Base-by-base conservation (phyloP, 139 green algal species). In the Zygnema cylindricum region DNA sequence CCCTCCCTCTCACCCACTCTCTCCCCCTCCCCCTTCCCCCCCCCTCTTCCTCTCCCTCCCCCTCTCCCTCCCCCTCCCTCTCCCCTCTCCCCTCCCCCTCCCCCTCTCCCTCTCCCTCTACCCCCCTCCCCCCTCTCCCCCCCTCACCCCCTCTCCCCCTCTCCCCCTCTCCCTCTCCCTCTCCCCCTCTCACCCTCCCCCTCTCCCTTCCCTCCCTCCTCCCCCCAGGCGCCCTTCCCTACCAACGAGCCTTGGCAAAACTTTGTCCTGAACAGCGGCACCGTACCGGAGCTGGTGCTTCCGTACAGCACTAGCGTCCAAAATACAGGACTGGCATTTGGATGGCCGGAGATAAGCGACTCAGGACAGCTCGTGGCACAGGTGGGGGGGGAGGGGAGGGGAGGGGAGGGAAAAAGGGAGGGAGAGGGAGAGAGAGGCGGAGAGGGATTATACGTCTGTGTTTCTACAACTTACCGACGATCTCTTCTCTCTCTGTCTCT, bases 61-160 rank as follows among this genome's bases (percentile, higher is more conserved):
- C 32, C 21, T 54, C 32, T 63, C 82, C 2, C 81, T 43, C 79
- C 55, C 42, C 11, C 36, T 25, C 36, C 3, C 7, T 42, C 1
- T 55, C 25, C 2, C 1, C 79, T 1, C 42, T 42, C 1, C 42
- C 79, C 55, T 79, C 79, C 30, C 40, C 71, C 71, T 49, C 38
- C 11, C 38, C 71, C 71, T 49, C 55, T 86, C 81, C 41, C 81
- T 86, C 43, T 86, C 81, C 81, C 36, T 25, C 55, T 55, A 25
- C 32, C 39, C 33, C 35, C 43, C n/a, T 76, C 33, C 11, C 40
- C 43, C 43, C 76, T 33, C 76, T 2, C 43, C 0, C 32, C 25
- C 76, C 1, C 1, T 33, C 2, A 16, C 25, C 43, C 76, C 32
- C 23, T 40, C 0, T 0, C 2, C 76, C 76, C 25, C 43, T 2